Evolutionary conservation across 192 early-diverging fungal species (phyloP).

Genomic region (Umbelopsis isabellina): DNA sequence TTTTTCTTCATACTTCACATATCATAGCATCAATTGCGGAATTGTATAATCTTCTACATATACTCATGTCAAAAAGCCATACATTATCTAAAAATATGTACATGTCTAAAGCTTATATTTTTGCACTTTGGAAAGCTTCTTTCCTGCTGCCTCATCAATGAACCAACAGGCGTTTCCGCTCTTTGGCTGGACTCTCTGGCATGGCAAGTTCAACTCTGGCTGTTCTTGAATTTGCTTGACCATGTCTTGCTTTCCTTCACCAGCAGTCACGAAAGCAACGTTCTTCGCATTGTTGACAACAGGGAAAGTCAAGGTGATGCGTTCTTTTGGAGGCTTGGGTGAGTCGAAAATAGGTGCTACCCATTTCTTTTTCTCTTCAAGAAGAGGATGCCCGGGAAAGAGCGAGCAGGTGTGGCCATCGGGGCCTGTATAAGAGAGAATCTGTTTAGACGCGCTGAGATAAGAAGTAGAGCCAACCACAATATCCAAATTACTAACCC

Average conservation of each 20-base stretch:
- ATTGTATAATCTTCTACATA: no score
- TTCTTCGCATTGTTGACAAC: slow-evolving; percentile 75
- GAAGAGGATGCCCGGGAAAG: slow-evolving; percentile 80
- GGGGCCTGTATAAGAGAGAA: slow-evolving; percentile 50
- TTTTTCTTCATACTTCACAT: slow-evolving; percentile 10
- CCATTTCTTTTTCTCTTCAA: slow-evolving; percentile 63
- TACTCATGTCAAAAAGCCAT: background rate
- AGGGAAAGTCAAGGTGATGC: slow-evolving; percentile 89
- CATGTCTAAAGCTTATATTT: slow-evolving; percentile 11
- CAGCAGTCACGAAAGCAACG: slow-evolving; percentile 76
- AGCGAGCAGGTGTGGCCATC: slow-evolving; percentile 95
- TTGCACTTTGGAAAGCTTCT: slow-evolving; percentile 33
- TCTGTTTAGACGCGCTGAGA: background rate
- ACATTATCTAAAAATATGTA: background rate
- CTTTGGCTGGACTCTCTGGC: slow-evolving; percentile 61
- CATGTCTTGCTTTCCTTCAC: slow-evolving; percentile 77
- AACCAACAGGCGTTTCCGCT: slow-evolving; percentile 76
- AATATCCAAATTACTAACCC: slow-evolving; percentile 42
- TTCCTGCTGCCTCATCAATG: slow-evolving; percentile 73
- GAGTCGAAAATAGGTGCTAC: slow-evolving; percentile 76
- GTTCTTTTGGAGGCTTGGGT: slow-evolving; percentile 86
- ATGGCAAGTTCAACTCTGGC: slow-evolving; percentile 50
- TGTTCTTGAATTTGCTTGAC: slow-evolving; percentile 67
- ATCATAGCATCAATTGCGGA: background rate
- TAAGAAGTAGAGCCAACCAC: background rate